Conservation (phyloP, 2,329 filamentous ascomycete genomes). For the Penicillium sp. region DNA sequence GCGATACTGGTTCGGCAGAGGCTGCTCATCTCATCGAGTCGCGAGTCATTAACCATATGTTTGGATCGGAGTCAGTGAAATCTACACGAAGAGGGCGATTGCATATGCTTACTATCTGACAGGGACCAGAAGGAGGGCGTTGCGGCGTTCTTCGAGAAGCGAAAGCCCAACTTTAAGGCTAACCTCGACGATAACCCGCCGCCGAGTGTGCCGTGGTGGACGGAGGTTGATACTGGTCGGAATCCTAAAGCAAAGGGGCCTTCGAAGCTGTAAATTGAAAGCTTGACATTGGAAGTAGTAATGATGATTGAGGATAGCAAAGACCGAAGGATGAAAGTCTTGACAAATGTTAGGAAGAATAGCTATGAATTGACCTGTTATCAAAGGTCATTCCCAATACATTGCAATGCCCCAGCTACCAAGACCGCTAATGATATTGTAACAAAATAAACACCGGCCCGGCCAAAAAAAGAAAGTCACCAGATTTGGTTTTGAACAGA, state of each 20-base stretch:
- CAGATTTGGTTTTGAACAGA: slow-evolving; percentile 3
- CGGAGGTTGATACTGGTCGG: slow-evolving; percentile 48
- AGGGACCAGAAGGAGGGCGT: slow-evolving; percentile 68
- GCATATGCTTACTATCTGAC: slow-evolving; percentile 7
- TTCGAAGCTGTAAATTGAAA: slow-evolving; percentile 23
- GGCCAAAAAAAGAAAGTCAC: slow-evolving; percentile 14
- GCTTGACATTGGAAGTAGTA: neutral
- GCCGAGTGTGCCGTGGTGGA: slow-evolving; percentile 66
- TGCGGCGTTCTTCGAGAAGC: slow-evolving; percentile 66
- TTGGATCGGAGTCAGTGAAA: slow-evolving; percentile 29
- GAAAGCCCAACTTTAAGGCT: slow-evolving; percentile 59
- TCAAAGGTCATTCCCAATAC: slow-evolving; percentile 16
- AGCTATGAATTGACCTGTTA: slow-evolving; percentile 6
- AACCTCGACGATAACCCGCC: slow-evolving; percentile 61
- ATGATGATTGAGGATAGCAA: neutral
- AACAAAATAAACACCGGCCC: slow-evolving; percentile 22
- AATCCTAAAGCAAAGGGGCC: slow-evolving; percentile 17
- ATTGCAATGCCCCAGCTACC: slow-evolving; percentile 19
- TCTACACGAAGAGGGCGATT: neutral
- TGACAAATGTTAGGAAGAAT: neutral
- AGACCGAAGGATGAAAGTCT: neutral
- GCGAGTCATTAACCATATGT: slow-evolving; percentile 38
- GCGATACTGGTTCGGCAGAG: slow-evolving; percentile 56
- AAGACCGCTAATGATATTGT: slow-evolving; percentile 23
- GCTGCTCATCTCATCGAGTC: slow-evolving; percentile 67